phyloP scores from a whole-genome alignment of 352 stramenopile genomes.

The Globisporangium paddicum region DNA sequence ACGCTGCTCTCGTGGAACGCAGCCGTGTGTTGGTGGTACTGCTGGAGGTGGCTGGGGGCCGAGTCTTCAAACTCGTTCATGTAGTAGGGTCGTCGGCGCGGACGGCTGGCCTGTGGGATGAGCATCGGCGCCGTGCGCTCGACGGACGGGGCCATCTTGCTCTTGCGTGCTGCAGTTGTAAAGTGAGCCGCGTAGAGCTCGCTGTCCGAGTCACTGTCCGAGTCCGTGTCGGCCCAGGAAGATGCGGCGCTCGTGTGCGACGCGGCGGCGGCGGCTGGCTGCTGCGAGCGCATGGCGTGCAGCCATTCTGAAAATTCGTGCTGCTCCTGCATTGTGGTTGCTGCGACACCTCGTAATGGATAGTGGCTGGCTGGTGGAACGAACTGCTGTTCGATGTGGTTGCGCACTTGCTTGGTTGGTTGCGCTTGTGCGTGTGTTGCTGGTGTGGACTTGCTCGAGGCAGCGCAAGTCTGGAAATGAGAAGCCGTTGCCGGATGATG shows the following conservation, averaged over 20 bases:
- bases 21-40: neutral
- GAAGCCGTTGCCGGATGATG: neutral
- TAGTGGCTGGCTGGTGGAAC: neutral
- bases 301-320: slow-evolving; percentile 49
- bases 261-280: slow-evolving; percentile 11
- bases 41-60: neutral
- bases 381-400: neutral
- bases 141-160: slow-evolving; percentile 12
- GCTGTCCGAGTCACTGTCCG: slow-evolving; percentile 24
- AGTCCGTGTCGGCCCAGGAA: slow-evolving; percentile 64
- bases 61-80: slow-evolving; percentile 19
- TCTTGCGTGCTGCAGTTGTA: slow-evolving; percentile 7
- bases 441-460: slow-evolving; percentile 1
- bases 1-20: slow-evolving; percentile 4
- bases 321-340: slow-evolving; percentile 1
- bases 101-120: slow-evolving; percentile 30
- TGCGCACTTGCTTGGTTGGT: neutral
- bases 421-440: neutral
- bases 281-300: slow-evolving; percentile 26
- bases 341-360: neutral
- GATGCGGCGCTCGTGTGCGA: slow-evolving; percentile 29
- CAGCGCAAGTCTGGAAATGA: slow-evolving; percentile 27
- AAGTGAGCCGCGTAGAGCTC: slow-evolving; percentile 12
- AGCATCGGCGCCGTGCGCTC: slow-evolving; percentile 49
- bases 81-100: slow-evolving; percentile 10